Evolutionary conservation across 2,329 filamentous ascomycete species (phyloP), one percentile per base, ranked within the genome.

Genomic region (Colletotrichum incanum): DNA sequence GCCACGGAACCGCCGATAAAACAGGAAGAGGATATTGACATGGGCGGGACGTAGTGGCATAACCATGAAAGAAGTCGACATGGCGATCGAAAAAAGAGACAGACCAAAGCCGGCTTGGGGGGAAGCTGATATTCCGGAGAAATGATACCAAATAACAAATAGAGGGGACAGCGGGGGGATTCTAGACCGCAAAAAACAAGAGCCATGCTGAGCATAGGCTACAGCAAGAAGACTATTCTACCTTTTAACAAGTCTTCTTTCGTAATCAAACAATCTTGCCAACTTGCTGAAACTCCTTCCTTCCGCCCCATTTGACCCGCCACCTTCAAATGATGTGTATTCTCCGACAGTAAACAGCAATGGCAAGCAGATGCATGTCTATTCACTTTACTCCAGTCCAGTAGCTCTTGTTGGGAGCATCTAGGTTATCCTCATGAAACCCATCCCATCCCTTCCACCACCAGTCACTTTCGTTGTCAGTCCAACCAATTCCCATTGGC

Each of bases 1-100:
- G 55, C 49, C 31, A 41, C 37, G n/a, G 73, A 75, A 28, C 72
- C 62, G 62, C 73, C 72, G 43, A 74, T 75, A 72, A 75, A 75
- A 58, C 54, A 72, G 56, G 73, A 75, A 65, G 70, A 72, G 31
- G 72, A 75, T 20, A 23, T 60, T 39, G 73, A 74, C 18, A 67
- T 74, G 73, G 65, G 31, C 41, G 67, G 64, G 64, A 58, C 71
- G 28, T 69, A 43, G 31, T 45, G 39, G 43, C 18, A 31, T 47
- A 26, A 26, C 23, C 23, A 20, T 16, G 5, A 2, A 18, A 26
- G n/a, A 20, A 6, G 11, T 55, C 26, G 26, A 20, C 3, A 20
- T 20, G 45, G 18, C 45, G n/a, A 39, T 14, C 28, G 6, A 20
- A n/a, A 7, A n/a, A 18, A 28, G 34, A n/a, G 1, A 18, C 12